Percentiles rank a stretch among this genome's conserved stretches.
These are phyloP conservation scores for Botrytis fragariae DNA, from an alignment of 2,329 filamentous ascomycete species.

Conservation along the genomic window DNA sequence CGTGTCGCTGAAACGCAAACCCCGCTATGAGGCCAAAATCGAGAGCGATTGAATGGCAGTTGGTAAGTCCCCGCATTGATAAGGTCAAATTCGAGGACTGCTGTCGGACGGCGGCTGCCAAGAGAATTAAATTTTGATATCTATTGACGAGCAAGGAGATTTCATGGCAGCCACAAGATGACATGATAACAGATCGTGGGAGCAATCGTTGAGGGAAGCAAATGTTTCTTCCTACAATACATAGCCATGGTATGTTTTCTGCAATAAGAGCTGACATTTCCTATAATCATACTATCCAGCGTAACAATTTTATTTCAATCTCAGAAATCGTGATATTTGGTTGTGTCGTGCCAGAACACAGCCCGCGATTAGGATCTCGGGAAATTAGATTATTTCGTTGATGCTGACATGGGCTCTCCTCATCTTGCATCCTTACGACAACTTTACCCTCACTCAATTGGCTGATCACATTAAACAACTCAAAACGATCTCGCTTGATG, in stretches of 20 bases:
- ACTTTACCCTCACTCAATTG: neutral
- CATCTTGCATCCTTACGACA: constrained; percentile 10
- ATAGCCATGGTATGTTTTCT: neutral
- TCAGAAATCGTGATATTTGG: neutral
- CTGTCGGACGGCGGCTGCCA: neutral
- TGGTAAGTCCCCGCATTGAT: neutral
- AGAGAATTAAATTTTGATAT: neutral
- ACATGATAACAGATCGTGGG: neutral
- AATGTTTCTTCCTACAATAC: neutral
- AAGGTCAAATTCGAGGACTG: neutral
- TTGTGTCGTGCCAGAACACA: constrained; percentile 5
- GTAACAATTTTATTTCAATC: neutral
- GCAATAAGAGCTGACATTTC: neutral
- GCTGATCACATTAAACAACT: neutral
- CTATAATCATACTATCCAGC: neutral
- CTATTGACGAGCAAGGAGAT: no score
- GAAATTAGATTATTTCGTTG: constrained; percentile 4
- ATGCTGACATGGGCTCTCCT: constrained; percentile 11
- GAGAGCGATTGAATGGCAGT: neutral
- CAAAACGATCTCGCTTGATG: neutral
- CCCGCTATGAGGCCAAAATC: neutral
- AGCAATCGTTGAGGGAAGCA: neutral
- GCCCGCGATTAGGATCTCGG: constrained; percentile 11
- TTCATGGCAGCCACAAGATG: neutral
- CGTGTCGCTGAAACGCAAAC: neutral